Evolutionary conservation across 345 rosid genomes (phyloP).

Genomic region (Gynandropsis gynandra): DNA sequence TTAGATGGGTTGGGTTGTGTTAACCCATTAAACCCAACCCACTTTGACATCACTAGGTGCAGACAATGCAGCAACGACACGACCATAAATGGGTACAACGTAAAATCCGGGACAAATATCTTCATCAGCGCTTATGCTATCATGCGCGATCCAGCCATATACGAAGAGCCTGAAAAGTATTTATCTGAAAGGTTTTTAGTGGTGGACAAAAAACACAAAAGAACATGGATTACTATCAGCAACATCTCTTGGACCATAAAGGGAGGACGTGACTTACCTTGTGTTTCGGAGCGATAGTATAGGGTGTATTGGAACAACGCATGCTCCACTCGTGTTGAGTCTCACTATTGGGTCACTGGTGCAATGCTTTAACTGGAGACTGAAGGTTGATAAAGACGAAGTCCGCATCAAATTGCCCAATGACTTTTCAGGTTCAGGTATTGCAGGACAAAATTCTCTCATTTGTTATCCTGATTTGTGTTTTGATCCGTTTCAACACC

Average conservation of each 20-base stretch:
- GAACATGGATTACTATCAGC: slow-evolving; percentile 20
- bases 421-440: slow-evolving; percentile 26
- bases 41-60: no score
- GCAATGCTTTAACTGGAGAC: slow-evolving; percentile 27
- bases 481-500: slow-evolving; percentile 21
- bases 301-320: slow-evolving; percentile 49
- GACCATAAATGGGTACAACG: slow-evolving; percentile 19
- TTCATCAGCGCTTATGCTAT: slow-evolving; percentile 28
- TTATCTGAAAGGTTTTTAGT: slow-evolving; percentile 29
- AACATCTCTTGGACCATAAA: slow-evolving; percentile 45
- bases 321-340: slow-evolving; percentile 44
- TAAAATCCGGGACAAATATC: slow-evolving; percentile 27
- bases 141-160: slow-evolving; percentile 25
- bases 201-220: slow-evolving; percentile 16
- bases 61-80: slow-evolving; percentile 40
- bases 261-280: slow-evolving; percentile 49
- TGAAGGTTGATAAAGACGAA: slow-evolving; percentile 20
- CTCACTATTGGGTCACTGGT: slow-evolving; percentile 24
- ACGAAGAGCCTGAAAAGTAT: slow-evolving; percentile 28
- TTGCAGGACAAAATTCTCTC: slow-evolving; percentile 23
- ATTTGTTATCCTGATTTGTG: slow-evolving; percentile 21
- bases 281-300: slow-evolving; percentile 55
- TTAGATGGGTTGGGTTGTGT: no score
- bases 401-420: slow-evolving; percentile 23
- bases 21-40: no score